Evolutionary conservation across 371 early-diverging fungal species (phyloP).

Genomic region (Circinella minor): DNA sequence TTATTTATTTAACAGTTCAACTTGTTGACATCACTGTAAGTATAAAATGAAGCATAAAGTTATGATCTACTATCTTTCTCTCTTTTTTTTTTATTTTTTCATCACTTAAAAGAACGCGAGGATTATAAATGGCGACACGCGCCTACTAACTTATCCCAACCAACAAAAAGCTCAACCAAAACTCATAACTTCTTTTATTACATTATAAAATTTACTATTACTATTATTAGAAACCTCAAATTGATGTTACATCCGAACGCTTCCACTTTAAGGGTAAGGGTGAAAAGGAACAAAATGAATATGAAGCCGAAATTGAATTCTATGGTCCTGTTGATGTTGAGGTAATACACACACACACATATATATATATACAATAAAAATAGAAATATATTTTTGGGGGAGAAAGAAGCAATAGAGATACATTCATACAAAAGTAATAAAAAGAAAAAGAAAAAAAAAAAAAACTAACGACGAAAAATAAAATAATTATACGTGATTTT

Average conservation of each 20-base stretch:
- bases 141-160: no score
- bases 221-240: constrained; percentile 43
- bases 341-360: no score
- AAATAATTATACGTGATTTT: neutral
- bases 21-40: constrained; percentile 72
- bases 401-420: no score
- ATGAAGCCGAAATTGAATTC: constrained; percentile 81
- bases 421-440: no score
- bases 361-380: no score
- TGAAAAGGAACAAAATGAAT: constrained; percentile 69
- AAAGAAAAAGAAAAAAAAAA: neutral
- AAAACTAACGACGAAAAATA: neutral
- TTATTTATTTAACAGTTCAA: constrained; percentile 87
- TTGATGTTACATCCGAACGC: constrained; percentile 59
- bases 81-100: neutral
- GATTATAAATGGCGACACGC: no score
- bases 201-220: no score
- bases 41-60: neutral
- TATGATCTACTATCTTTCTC: neutral
- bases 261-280: constrained; percentile 71
- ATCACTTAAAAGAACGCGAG: neutral
- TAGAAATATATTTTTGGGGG: no score
- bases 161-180: no score
- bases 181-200: no score
- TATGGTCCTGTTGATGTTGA: constrained; percentile 73